Percentiles rank a stretch among this genome's conserved stretches.
phyloP scores from a whole-genome alignment of 257 asterid species.

The Vinca minor region DNA sequence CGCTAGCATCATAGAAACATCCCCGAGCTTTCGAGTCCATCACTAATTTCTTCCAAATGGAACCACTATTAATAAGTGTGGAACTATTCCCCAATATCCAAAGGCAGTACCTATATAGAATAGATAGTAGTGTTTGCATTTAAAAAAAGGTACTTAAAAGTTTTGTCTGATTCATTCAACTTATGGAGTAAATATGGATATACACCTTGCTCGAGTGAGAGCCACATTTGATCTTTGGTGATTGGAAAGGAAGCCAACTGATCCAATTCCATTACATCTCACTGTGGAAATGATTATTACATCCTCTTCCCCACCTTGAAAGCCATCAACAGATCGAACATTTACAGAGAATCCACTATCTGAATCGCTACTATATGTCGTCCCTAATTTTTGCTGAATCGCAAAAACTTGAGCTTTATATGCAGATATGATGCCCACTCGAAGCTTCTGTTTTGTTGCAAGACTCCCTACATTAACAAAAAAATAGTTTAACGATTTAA shows the following conservation, averaged over 20 bases:
- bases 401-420: conserved; percentile 71
- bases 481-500: too few relatives aligned
- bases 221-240: conserved; percentile 59
- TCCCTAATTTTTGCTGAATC: conserved; percentile 40
- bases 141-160: too few relatives aligned
- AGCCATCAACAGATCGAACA: conserved; percentile 70
- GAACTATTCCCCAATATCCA: conserved; percentile 64
- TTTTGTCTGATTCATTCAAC: too few relatives aligned
- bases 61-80: conserved; percentile 44
- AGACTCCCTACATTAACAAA: conserved; percentile 24
- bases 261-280: conserved; percentile 51
- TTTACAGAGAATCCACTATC: conserved; percentile 48
- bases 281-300: conserved; percentile 64
- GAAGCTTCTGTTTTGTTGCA: conserved; percentile 32
- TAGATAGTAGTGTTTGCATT: too few relatives aligned
- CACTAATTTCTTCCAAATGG: conserved; percentile 53
- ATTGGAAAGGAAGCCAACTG: conserved; percentile 61
- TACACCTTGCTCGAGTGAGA: conserved; percentile 73
- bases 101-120: too few relatives aligned
- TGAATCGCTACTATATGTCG: conserved; percentile 40
- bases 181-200: too few relatives aligned
- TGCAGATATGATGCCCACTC: conserved; percentile 75
- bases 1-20: conserved; percentile 44
- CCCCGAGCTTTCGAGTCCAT: conserved; percentile 49
- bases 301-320: conserved; percentile 89